Base-by-base conservation (phyloP, 225 moss, liverwort and hornwort genomes). In the Marchantia polymorpha region DNA sequence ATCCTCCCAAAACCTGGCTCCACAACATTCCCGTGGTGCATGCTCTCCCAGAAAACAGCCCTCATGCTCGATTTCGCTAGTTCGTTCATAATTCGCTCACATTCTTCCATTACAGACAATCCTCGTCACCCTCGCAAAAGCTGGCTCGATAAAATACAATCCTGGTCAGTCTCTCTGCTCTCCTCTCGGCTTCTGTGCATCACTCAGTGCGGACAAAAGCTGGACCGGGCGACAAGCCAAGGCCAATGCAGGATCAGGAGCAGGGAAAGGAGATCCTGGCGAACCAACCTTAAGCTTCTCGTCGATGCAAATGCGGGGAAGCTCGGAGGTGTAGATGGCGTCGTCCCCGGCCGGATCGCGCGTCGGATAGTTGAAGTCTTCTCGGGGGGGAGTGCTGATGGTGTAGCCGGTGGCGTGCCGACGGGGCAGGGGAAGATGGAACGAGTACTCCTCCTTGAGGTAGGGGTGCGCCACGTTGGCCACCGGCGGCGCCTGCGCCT, bases 251-350 rank as follows among this genome's bases (percentile, higher is more conserved):
- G 39, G 39, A 69, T 69, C 30, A 14, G 1, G 13, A 69, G 5
- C 7, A 69, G 1, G 14, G 25, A 69, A 69, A 2, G 7, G 5
- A 39, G 2, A 2, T 39, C 39, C 39, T 39, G 30, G 8, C 47
- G 54, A 25, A 77, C 85, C 27, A 80, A 88, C 87, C 87, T 88
- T 84, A 46, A 88, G 83, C 75, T 81, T 85, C 16, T 84, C 84
- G 52, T 88, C 81, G 56, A 85, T 80, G 58, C 61, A 64, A 52
- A 88, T 83, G 19, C 80, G 85, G 19, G 73, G 48, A 16, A 88
- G 80, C 9, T 74, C 20, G 19, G 82, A 77, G 25, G 87, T 84
- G 80, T 82, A 83, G 81, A 87, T 87, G 39, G 82, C 77, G 80
- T 87, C 84, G 65, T 74, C 61, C 53, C 58, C 76, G 50, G 26